These are phyloP conservation scores for Withania somnifera DNA, from an alignment of 305 asterid species.

Conservation along the genomic window DNA sequence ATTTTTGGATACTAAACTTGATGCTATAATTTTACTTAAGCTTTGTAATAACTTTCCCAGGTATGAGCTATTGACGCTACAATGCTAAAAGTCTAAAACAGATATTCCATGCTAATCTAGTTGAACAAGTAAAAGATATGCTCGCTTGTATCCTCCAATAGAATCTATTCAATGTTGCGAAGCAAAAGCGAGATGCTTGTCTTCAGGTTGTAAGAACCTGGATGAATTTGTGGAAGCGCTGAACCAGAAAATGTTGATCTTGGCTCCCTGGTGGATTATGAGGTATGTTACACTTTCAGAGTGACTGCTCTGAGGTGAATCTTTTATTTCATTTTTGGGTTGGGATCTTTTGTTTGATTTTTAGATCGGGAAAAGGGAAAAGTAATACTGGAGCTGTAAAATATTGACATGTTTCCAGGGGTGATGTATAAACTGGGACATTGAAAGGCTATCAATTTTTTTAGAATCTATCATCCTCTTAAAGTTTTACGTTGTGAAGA, in stretches of 20 bases:
- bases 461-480: no score
- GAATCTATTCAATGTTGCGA: slow-evolving; percentile 51
- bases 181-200: slow-evolving; percentile 59
- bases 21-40: not conserved
- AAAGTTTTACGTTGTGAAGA: no score
- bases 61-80: slow-evolving; percentile 67
- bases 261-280: slow-evolving; percentile 87
- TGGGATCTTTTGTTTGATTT: not conserved
- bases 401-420: not conserved
- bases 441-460: no score
- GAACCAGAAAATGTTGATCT: slow-evolving; percentile 61
- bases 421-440: no score
- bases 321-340: not conserved
- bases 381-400: not conserved
- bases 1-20: not conserved
- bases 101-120: slow-evolving; percentile 53
- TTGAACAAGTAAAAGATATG: slow-evolving; percentile 33
- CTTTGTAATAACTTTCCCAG: slow-evolving; percentile 17
- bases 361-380: not conserved
- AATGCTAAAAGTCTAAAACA: slow-evolving; percentile 39
- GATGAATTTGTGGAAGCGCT: slow-evolving; percentile 61
- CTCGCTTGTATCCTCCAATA: slow-evolving; percentile 39
- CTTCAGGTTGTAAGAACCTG: slow-evolving; percentile 48
- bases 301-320: not conserved
- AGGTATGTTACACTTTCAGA: slow-evolving; percentile 32